A percentile compares a stretch with the other conserved stretches of the same genome.
phyloP scores from a whole-genome alignment of 2,329 filamentous ascomycete species.

The Trichoderma harzianum region DNA sequence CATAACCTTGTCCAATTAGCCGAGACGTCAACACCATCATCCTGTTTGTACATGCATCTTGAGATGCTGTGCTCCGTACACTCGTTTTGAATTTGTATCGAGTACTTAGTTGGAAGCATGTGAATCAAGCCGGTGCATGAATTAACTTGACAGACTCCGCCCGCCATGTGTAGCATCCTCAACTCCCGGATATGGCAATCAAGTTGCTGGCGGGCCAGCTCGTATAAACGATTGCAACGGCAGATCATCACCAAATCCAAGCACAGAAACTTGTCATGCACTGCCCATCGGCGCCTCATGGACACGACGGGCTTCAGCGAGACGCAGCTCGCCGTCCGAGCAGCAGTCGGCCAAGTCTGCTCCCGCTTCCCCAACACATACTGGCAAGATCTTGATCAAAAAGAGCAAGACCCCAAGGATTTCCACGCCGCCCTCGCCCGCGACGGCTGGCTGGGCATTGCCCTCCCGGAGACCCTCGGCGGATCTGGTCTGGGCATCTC shows the following conservation, averaged over 20 bases:
- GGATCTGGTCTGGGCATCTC: constrained; percentile 74
- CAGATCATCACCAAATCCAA: neutral
- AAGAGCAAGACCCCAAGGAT: constrained; percentile 67
- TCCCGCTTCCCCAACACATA: constrained; percentile 69
- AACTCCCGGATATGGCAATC: neutral
- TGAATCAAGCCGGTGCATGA: neutral
- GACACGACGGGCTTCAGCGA: constrained; percentile 69
- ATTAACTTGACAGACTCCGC: neutral
- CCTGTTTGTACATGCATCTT: neutral
- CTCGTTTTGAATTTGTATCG: neutral
- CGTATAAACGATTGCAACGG: neutral
- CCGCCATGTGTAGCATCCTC: neutral
- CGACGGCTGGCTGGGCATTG: constrained; percentile 79
- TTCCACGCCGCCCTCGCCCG: constrained; percentile 72
- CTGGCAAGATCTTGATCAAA: constrained; percentile 71
- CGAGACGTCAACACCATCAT: neutral
- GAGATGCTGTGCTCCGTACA: neutral
- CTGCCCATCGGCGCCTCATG: constrained; percentile 52
- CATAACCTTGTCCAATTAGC: neutral
- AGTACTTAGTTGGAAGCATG: neutral
- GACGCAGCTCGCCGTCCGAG: constrained; percentile 68
- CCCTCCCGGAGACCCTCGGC: constrained; percentile 69
- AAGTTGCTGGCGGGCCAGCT: neutral
- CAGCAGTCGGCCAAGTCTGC: constrained; percentile 67
- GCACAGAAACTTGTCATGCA: constrained; percentile 34